Conservation (phyloP, 2,329 filamentous ascomycete genomes). For the Epicoccum nigrum region DNA sequence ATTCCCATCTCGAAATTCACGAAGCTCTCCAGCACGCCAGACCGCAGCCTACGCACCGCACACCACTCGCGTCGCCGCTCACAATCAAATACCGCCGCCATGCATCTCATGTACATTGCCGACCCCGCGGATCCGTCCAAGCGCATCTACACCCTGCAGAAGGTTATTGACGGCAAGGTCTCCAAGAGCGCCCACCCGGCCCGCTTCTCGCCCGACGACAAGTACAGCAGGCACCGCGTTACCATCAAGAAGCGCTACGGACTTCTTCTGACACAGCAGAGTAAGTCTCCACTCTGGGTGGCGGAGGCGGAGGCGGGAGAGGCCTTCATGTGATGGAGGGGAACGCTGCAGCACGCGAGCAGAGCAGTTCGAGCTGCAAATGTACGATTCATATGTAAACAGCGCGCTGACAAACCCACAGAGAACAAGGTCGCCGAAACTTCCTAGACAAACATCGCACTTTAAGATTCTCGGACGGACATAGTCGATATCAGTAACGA, state of each 20-base stretch:
- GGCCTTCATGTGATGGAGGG: background rate
- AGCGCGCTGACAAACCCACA: constrained; percentile 9
- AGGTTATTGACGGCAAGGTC: constrained; percentile 79
- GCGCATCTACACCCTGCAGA: constrained; percentile 94
- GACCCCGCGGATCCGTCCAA: constrained; percentile 72
- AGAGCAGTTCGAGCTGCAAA: background rate
- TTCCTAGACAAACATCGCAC: background rate
- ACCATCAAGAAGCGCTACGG: constrained; percentile 94
- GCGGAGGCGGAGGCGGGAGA: background rate
- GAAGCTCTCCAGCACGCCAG: constrained; percentile 11
- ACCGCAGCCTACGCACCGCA: background rate
- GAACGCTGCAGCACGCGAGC: background rate
- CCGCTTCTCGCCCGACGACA: constrained; percentile 96
- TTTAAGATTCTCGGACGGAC: background rate
- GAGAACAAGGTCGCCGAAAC: constrained; percentile 39
- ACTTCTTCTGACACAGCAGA: constrained; percentile 82
- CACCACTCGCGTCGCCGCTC: background rate
- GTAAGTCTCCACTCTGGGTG: constrained; percentile 43
- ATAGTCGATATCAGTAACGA: background rate
- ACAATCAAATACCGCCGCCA: constrained; percentile 35
- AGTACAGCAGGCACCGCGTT: constrained; percentile 93
- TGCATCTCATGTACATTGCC: constrained; percentile 87
- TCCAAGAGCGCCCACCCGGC: constrained; percentile 97
- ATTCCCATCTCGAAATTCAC: constrained; percentile 24
- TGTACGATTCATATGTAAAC: background rate